Base-by-base conservation (phyloP, 768 basidiomycete genomes). In the Boletellus emodensis region DNA sequence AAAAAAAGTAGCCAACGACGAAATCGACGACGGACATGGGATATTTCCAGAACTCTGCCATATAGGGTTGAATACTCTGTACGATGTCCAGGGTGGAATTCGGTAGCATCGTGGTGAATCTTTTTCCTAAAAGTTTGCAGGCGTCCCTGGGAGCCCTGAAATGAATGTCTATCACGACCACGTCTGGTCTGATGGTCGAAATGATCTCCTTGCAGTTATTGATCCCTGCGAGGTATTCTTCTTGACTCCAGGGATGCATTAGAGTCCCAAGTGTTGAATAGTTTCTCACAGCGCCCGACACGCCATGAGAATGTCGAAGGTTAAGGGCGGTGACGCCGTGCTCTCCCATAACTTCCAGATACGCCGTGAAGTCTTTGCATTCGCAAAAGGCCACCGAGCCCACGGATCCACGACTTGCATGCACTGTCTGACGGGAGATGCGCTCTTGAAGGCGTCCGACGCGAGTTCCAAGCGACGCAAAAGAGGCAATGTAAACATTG, bases 401-500 rank as follows among this genome's bases (percentile, higher is more conserved):
- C 0, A 17, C 3, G 26, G n/a, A 18, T 18, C 26, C 30, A 30
- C 44, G 30, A 7, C 24, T 15, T 1, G 34, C 39, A 34, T 15
- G n/a, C 4, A 40, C 34, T 15, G 47, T 20, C 11, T 40, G 17
- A 15, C 17, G 42, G 30, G 3, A n/a, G 20, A 54, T 12, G 42
- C 44, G 42, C 20, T 51, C 57, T 41, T 46, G 49, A 26, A 59
- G 17, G n/a, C 39, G 40, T 8, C 15, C 20, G 14, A 59, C n/a
- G 26, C 57, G 53, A 17, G 34, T 6, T 41, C 17, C 15, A 34
- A 59, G 57, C 1, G 57, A 8, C 26, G 44, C n/a, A 9, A 55
- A 59, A 14, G 49, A 59, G 1, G 57, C 49, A 3, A 59, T 39
- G 20, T n/a, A 18, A 13, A 59, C 47, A 22, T 55, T 35, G 12